Conservation (phyloP, 305 asterid genomes). For the Plantago lanceolata region DNA sequence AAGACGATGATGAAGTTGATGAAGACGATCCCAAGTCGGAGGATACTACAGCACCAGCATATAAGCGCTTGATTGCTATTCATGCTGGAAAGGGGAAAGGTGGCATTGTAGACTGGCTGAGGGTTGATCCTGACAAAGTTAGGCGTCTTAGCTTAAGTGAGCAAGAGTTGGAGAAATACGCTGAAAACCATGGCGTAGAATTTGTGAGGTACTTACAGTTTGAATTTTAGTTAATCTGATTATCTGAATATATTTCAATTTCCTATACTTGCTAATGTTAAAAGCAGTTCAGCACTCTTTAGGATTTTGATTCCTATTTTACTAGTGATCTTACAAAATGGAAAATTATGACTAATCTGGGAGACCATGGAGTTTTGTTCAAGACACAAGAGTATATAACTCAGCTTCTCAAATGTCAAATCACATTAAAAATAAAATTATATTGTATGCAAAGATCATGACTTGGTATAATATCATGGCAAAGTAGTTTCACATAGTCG, state of each 20-base stretch:
- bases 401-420: too few relatives aligned
- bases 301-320: too few relatives aligned
- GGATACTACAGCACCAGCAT: conserved; percentile 43
- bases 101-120: conserved; percentile 50
- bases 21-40: conserved; percentile 44
- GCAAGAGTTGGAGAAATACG: conserved; percentile 56
- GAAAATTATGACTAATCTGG: neutral
- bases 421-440: too few relatives aligned
- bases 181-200: conserved; percentile 40
- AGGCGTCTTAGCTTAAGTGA: conserved; percentile 76
- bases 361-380: neutral
- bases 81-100: conserved; percentile 64
- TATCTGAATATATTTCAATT: too few relatives aligned
- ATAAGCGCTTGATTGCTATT: conserved; percentile 62
- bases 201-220: conserved; percentile 50
- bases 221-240: neutral
- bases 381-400: too few relatives aligned
- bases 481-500: too few relatives aligned
- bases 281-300: too few relatives aligned
- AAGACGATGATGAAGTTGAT: conserved; percentile 42
- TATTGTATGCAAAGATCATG: too few relatives aligned
- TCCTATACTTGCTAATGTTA: too few relatives aligned
- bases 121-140: conserved; percentile 40
- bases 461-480: too few relatives aligned
- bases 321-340: neutral